Evolutionary conservation across 2,329 filamentous ascomycete genomes (phyloP), one percentile per base, ranked within the genome.

Genomic region (Exserohilum turcica): DNA sequence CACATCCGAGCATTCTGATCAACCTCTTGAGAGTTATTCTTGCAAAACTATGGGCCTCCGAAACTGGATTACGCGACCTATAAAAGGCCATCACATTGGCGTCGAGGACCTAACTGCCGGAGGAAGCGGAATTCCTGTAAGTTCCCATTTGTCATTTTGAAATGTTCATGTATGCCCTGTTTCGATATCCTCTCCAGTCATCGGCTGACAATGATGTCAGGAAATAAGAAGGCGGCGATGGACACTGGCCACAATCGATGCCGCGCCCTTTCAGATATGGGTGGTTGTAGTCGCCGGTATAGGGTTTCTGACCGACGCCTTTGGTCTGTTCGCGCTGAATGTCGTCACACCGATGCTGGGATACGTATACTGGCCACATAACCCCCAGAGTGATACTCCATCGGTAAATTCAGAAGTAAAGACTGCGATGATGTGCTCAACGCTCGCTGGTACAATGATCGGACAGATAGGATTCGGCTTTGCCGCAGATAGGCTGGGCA

Each of bases 251-350:
- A 72, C 68, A 6, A 73, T 73, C 37, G 70, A 73, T 54, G 57
- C 62, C 6, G 66, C 70, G 10, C 67, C 68, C 2, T 73, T 71
- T 44, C 70, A 73, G 18, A 46, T 61, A 4, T 73, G 70, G 70
- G 72, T 75, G 10, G 73, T 74, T 33, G 49, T 73, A 8, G 74
- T 77, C n/a, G 74, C 74, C 16, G 73, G 72, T 12, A 69, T 74
- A 18, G 74, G 74, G 6, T 77, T 76, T 56, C 58, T 77, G 31
- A 76, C 75, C 2, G 74, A 77, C 45, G 63, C 72, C 0, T 76
- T 76, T 57, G 74, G 71, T 28, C 60, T 77, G 1, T 76, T 77
- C 48, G 67, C 73, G 6, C 62, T 74, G 27, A 76, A 77, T 50
- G 71, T 76, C 7, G 72, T 76, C 13, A 71, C 75, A 3, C 74